A percentile compares a stretch with the other conserved stretches of the same genome.
Evolutionary conservation across 2,329 filamentous ascomycete species (phyloP).

Genomic region (Aplosporella prunicola): DNA sequence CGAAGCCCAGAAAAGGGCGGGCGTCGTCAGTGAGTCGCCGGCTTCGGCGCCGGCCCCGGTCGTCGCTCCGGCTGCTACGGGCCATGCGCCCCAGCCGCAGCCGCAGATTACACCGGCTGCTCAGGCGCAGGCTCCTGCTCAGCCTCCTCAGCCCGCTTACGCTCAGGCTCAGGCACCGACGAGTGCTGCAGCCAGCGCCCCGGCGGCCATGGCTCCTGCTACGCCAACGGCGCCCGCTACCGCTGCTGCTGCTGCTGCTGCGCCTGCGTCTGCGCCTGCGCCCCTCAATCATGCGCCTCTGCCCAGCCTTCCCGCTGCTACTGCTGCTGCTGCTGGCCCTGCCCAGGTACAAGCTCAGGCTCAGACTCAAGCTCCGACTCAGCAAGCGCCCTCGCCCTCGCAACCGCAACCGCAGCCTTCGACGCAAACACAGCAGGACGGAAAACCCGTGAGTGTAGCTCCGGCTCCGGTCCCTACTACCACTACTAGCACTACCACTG

Average conservation of each 20-base stretch:
- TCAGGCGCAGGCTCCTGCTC: background rate
- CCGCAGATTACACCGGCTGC: background rate
- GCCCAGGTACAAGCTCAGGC: background rate
- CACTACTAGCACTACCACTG: background rate
- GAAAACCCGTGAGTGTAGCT: background rate
- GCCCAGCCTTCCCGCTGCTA: background rate
- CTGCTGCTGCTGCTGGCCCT: background rate
- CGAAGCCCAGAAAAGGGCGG: slow-evolving; percentile 4
- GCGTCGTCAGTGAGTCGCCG: background rate
- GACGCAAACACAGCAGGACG: background rate
- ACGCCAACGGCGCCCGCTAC: background rate
- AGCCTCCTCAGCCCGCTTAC: background rate
- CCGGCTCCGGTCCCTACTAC: background rate
- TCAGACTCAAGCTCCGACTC: background rate
- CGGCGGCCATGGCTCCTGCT: background rate
- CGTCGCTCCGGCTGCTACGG: background rate
- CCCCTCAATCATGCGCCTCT: background rate
- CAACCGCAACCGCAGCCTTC: background rate
- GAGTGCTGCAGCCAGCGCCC: background rate
- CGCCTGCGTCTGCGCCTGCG: too few relatives aligned
- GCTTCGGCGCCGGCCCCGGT: background rate
- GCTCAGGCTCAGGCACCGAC: background rate
- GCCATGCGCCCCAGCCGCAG: background rate
- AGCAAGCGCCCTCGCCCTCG: background rate
- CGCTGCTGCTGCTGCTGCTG: background rate